Conservation (phyloP, 2,329 filamentous ascomycete species). For the Aspergillus clavatus region DNA sequence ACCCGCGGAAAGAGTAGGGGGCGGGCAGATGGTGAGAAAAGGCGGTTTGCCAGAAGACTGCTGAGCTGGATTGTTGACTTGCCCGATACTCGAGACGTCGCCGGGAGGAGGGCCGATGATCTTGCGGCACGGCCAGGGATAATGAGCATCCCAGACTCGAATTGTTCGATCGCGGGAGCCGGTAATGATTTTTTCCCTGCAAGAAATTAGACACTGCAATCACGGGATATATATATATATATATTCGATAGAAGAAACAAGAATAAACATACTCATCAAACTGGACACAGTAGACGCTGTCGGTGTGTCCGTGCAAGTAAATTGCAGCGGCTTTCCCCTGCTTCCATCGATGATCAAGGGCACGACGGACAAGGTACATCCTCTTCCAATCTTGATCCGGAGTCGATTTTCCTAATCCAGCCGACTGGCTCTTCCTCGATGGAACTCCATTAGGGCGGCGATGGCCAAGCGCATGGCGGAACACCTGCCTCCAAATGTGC, state of each 20-base stretch:
- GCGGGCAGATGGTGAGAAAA: slow-evolving; percentile 46
- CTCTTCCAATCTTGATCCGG: slow-evolving; percentile 77
- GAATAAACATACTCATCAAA: slow-evolving; percentile 77
- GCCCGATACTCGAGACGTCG: slow-evolving; percentile 27
- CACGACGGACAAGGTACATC: slow-evolving; percentile 72
- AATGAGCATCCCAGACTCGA: slow-evolving; percentile 91
- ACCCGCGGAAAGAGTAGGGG: slow-evolving; percentile 51
- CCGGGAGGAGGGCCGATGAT: slow-evolving; percentile 75
- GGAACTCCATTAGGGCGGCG: slow-evolving; percentile 33
- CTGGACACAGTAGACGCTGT: slow-evolving; percentile 96
- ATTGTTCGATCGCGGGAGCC: slow-evolving; percentile 94
- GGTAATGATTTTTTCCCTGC: slow-evolving; percentile 86
- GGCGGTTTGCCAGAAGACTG: slow-evolving; percentile 39
- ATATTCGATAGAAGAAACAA: neutral
- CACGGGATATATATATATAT: neutral
- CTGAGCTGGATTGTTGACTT: slow-evolving; percentile 47
- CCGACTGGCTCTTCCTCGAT: slow-evolving; percentile 47
- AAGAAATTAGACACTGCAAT: slow-evolving; percentile 31
- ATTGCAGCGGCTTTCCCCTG: slow-evolving; percentile 72
- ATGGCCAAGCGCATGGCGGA: slow-evolving; percentile 51
- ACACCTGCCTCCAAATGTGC: slow-evolving; percentile 60
- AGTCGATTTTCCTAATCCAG: slow-evolving; percentile 49
- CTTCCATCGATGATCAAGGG: slow-evolving; percentile 75
- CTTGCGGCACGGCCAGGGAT: slow-evolving; percentile 69
- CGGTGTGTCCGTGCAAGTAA: slow-evolving; percentile 87